Base-by-base conservation (phyloP, 257 asterid genomes). In the Penstemon barbatus region DNA sequence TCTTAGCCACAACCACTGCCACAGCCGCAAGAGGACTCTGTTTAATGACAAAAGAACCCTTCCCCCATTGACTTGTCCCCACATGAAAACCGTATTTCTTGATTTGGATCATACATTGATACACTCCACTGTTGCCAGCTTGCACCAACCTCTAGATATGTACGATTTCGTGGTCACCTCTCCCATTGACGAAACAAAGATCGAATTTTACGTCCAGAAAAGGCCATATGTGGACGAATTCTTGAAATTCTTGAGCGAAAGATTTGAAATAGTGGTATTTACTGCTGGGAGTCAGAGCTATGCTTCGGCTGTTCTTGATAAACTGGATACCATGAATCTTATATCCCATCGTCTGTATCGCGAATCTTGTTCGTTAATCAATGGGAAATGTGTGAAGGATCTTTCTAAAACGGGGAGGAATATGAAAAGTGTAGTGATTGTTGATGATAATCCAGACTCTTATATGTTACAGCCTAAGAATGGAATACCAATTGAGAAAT, bases 401-500 rank as follows among this genome's bases (percentile, higher is more conserved):
- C 71, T 89, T 78, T 77, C 87, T 3, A 83, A 54, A 11, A 54
- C 75, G 9, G 97, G 98, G 77, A 83, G 98, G 78, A 96, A 92
- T 33, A 56, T 92, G 69, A 70, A 65, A 40, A 75, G 65, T 48
- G 86, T 68, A 39, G 73, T 81, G 74, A 89, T 92, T 8, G 83
- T 92, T 52, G 98, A 92, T 62, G 98, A 92, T 63, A 89, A 92
- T 63, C 98, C 98, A 2, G 83, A 80, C 73, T 92, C 92, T 0
- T 92, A 92, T 43, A 54, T 15, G 64, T 72, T 84, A 37, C 96
- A 92, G 78, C 97, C 91, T 0, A 81, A 82, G 8, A 89, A 89
- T n/a, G 98, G 89, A 0, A 64, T 92, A 54, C 95, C 92, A 4
- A 77, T 89, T 7, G 74, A 66, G 72, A 89, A 91, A 11, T 89